These are phyloP conservation scores for Rhizophora mangle DNA, from an alignment of 345 rosid genomes.

Conservation along the genomic window DNA sequence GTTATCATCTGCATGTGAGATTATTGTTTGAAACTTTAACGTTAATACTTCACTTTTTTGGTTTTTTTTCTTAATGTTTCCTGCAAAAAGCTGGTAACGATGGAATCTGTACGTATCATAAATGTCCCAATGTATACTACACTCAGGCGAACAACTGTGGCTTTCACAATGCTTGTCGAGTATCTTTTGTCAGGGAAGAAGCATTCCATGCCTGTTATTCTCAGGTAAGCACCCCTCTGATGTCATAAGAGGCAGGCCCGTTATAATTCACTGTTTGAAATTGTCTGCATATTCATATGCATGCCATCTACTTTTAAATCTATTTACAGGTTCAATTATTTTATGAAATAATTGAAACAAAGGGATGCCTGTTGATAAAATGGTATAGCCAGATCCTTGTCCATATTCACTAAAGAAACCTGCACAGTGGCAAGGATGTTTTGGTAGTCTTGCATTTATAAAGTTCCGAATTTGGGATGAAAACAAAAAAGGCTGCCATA, in stretches of 20 bases:
- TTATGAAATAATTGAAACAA: background rate
- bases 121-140: conserved; percentile 33
- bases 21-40: too few species aligned
- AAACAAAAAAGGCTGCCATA: too few species aligned
- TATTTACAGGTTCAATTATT: background rate
- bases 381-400: too few species aligned
- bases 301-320: background rate
- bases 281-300: background rate
- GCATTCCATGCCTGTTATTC: conserved; percentile 24
- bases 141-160: conserved; percentile 29
- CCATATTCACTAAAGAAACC: too few species aligned
- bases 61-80: background rate
- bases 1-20: background rate
- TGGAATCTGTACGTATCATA: conserved; percentile 31
- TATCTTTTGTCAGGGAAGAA: conserved; percentile 24
- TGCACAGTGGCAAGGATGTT: too few species aligned
- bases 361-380: background rate
- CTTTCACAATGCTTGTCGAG: conserved; percentile 31
- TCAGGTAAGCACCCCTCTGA: conserved; percentile 16
- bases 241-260: background rate
- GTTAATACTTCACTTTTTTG: background rate
- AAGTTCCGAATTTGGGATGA: too few species aligned
- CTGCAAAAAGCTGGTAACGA: conserved; percentile 23
- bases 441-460: too few species aligned
- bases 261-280: background rate